Evolutionary conservation across 176 grass and related monocot species (phyloP).

Genomic region (Stipa capillata): DNA sequence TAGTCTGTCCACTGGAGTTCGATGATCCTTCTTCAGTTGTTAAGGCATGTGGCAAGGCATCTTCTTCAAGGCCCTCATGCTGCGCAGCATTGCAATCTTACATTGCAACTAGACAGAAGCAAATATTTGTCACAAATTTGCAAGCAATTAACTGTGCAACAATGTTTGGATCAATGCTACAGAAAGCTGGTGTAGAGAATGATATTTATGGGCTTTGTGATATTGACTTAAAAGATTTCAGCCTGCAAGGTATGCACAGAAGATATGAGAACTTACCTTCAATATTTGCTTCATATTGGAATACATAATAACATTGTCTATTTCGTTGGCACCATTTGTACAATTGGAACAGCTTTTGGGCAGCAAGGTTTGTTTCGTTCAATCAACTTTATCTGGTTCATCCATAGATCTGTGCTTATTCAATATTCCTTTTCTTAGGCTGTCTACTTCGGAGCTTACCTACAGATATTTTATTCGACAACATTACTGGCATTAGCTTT

Average conservation of each 20-base stretch:
- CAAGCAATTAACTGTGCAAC: constrained; percentile 99
- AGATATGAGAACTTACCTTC: constrained; percentile 6
- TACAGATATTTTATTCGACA: constrained; percentile 82
- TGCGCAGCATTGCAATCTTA: constrained; percentile 67
- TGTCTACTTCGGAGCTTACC: constrained; percentile 93
- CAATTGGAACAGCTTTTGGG: constrained; percentile 63
- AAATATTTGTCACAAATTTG: constrained; percentile 94
- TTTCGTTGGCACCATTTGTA: constrained; percentile 1
- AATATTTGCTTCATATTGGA: constrained; percentile 15
- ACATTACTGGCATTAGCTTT: constrained; percentile 85
- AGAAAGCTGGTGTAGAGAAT: constrained; percentile 65
- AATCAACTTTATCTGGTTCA: constrained; percentile 16
- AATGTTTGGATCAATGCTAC: constrained; percentile 89
- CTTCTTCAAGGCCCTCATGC: constrained; percentile 51
- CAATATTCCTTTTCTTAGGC: constrained; percentile 33
- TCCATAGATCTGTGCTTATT: not conserved
- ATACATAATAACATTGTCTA: constrained; percentile 37
- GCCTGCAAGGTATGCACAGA: constrained; percentile 69
- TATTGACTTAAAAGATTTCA: constrained; percentile 96
- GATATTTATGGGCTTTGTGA: constrained; percentile 81
- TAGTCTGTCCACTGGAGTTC: constrained; percentile 91
- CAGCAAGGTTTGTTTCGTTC: constrained; percentile 73
- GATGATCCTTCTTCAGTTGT: constrained; percentile 65
- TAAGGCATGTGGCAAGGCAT: constrained; percentile 65
- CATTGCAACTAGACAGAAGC: constrained; percentile 75